Base-by-base conservation (phyloP, 208 protist species). In the Kentomonas sorsogonicus region DNA sequence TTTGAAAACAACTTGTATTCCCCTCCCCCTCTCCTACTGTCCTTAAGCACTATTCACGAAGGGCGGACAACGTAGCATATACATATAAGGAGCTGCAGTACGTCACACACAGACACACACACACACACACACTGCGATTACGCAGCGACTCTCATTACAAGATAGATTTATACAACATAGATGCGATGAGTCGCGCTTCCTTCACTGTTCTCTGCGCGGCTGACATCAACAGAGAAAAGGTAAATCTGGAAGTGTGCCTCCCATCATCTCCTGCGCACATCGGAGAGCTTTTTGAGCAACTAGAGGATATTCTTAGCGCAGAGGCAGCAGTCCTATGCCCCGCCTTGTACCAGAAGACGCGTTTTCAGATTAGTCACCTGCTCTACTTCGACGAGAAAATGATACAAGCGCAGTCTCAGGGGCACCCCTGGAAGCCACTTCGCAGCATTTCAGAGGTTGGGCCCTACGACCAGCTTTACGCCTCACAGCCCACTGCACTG, bases 401-500 rank as follows among this genome's bases (percentile, higher is more conserved):
- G 15, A 41, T 86, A 46, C 53, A 69, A n/a, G n/a, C n/a, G n/a
- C n/a, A n/a, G n/a, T n/a, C n/a, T n/a, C n/a, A n/a, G n/a, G n/a
- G n/a, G n/a, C n/a, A n/a, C n/a, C n/a, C n/a, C 43, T 93, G 86
- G 86, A 58, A 60, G n/a, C 60, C 74, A 36, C 61, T 93, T 0
- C 48, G 73, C 38, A 71, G 63, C 1, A 34, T 72, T 20, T 34
- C 71, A 1, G 83, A 93, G 59, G 60, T 91, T n/a, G 77, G 85
- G 53, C 80, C 89, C 61, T 91, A 87, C 65, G 83, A 91, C 54
- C 86, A 93, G 65, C 59, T 93, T 3, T 93, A 93, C 58, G 66
- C 83, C 15, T 93, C 89, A 51, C 86, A 93, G 59, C 83, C 86
- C 0, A 79, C 86, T 30, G 81, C 53, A 1, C 23, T 43, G n/a